Evolutionary conservation across 306 rosid species (phyloP), one percentile per base, ranked within the genome.

Genomic region (Cucurbita moschata): DNA sequence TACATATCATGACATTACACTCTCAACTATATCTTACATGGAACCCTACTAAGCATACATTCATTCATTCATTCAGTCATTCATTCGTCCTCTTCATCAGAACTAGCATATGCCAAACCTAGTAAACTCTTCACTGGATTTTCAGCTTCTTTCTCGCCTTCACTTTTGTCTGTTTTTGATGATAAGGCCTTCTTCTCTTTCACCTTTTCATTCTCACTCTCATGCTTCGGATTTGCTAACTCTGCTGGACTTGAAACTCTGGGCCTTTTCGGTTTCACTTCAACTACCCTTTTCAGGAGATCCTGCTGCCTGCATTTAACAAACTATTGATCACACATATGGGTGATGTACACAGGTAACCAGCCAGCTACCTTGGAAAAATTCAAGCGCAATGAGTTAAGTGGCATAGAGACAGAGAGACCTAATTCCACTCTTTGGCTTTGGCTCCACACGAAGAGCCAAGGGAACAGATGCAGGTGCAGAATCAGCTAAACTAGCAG

Each of bases 391-490:
- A 26, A 26, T 49, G 26, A 8, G 55, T 69, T 58, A 19, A 51
- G 57, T 74, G 75, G 11, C 5, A 19, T 12, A 46, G 60, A 66
- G 43, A 77, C 15, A 52, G 71, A 65, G 35, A 72, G 79, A 90
- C 97, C 97, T 94, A 79, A 94, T 94, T 61, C 97, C 96, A 70
- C 98, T 89, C 81, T 86, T 90, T 54, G 91, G 96, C 79, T 90
- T 94, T 73, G 97, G 97, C 78, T 94, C 98, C 59, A 94, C 96
- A n/a, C 96, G 96, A 65, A 89, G 88, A 6, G 96, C 73, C 82
- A 90, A 81, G 37, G 97, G 97, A 53, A 84, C 87, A 4, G 88
- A 84, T 23, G 88, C 97, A 66, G 96, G 96, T 46, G 98, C 82
- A 72, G 98, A 94, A 87, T 94, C 98, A 37, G 89, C 97, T 58